Evolutionary conservation across 148 eudicot species (phyloP), one percentile per base, ranked within the genome.

Genomic region (Camellia japonica): DNA sequence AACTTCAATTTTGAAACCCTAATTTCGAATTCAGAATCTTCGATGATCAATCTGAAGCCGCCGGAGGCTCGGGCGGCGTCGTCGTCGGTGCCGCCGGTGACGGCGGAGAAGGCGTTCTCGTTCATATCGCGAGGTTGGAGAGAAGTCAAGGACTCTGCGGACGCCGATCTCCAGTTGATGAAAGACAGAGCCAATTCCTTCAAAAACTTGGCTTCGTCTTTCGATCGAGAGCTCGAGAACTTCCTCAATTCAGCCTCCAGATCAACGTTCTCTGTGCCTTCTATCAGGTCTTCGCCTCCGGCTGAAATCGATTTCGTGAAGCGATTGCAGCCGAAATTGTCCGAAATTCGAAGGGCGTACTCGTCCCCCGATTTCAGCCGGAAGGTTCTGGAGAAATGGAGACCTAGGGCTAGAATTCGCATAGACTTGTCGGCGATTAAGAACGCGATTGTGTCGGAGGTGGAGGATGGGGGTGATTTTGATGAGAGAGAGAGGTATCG

Each of bases 91-190:
- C 55, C 86, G 20, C 51, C 68, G 43, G 86, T 79, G 6, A 83
- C 93, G 12, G 88, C 92, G 54, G 86, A 91, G 74, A 83, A 79
- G 77, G 97, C 98, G 18, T 82, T 93, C 44, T 91, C 99, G 3
- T 90, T 95, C 84, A 83, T 93, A 14, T 87, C 98, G 10, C 91
- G 90, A 49, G 95, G 97, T 0, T 95, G 96, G 98, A 80, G 92
- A 20, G 98, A 87, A 43, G 98, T 95, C 2, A 73, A 83, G 16
- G 89, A 94, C 61, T 93, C 97, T 0, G 93, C 99, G 0, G 97
- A 91, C 13, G 94, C 97, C 3, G 99, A 95, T 81, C 80, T 95
- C 52, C 94, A 84, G 38, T 68, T 95, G 75, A 94, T 95, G 86
- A 93, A 79, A 49, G 86, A 87, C 78, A 85, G 97, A 2, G 98